Evolutionary conservation across 768 basidiomycete species (phyloP).

Genomic region (Tylopilus felleus): DNA sequence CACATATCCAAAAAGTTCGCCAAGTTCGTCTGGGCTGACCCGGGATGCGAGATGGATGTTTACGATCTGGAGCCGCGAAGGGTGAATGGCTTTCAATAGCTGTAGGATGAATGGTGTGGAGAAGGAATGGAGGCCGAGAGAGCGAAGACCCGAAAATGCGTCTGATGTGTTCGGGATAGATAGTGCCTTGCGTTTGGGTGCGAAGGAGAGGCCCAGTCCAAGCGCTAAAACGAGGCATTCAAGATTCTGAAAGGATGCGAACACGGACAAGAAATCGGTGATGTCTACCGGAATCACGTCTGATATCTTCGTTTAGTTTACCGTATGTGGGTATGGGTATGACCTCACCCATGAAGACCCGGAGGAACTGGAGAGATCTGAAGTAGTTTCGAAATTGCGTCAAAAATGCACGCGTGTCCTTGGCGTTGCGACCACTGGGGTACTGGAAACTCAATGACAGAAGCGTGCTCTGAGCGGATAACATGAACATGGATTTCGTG

Average conservation of each 20-base stretch:
- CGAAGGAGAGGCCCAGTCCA: slow-evolving; percentile 10
- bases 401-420: slow-evolving; percentile 15
- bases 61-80: slow-evolving; percentile 12
- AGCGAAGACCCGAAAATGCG: slow-evolving; percentile 7
- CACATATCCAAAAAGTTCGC: slow-evolving; percentile 5
- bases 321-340: too few species aligned
- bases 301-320: neutral
- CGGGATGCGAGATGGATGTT: slow-evolving; percentile 15
- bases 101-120: slow-evolving; percentile 6
- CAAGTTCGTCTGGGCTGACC: slow-evolving; percentile 6
- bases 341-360: slow-evolving; percentile 17
- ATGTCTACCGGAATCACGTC: slow-evolving; percentile 16
- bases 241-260: slow-evolving; percentile 13
- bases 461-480: slow-evolving; percentile 5
- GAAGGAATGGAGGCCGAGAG: slow-evolving; percentile 16
- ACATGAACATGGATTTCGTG: slow-evolving; percentile 8
- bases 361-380: slow-evolving; percentile 8
- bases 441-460: slow-evolving; percentile 14
- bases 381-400: slow-evolving; percentile 12
- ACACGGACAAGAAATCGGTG: slow-evolving; percentile 12
- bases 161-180: slow-evolving; percentile 2
- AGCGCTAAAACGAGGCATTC: slow-evolving; percentile 18
- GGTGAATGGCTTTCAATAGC: slow-evolving; percentile 5
- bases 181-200: slow-evolving; percentile 4
- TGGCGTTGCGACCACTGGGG: slow-evolving; percentile 11